phyloP scores from a whole-genome alignment of 495 filamentous ascomycete species.

The Pseudomonodictys pantanalensis region DNA sequence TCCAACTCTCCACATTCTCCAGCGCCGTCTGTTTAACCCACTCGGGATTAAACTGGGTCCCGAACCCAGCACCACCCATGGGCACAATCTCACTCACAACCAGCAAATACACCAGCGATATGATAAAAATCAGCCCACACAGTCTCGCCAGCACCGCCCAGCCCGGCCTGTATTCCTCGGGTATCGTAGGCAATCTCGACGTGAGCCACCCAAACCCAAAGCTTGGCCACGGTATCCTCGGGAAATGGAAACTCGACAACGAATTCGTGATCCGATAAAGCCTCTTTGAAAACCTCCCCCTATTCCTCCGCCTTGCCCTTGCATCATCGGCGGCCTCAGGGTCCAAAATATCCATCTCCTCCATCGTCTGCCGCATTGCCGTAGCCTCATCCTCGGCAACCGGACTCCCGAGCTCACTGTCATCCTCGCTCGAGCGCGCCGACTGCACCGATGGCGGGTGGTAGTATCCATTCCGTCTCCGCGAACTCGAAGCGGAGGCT shows the following conservation, averaged over 20 bases:
- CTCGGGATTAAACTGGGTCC: slow-evolving; percentile 61
- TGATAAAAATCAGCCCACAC: slow-evolving; percentile 68
- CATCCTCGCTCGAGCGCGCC: slow-evolving; percentile 59
- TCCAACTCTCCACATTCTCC: slow-evolving; percentile 59
- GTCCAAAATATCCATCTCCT: slow-evolving; percentile 87
- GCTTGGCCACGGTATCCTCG: slow-evolving; percentile 26
- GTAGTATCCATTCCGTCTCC: slow-evolving; percentile 60
- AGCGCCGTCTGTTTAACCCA: slow-evolving; percentile 68
- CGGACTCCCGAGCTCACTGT: slow-evolving; percentile 34
- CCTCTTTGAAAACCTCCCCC: slow-evolving; percentile 52
- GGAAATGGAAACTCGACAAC: slow-evolving; percentile 33
- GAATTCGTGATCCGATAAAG: slow-evolving; percentile 52
- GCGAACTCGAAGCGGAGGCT: slow-evolving; percentile 3
- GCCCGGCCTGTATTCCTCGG: slow-evolving; percentile 39
- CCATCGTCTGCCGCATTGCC: slow-evolving; percentile 71
- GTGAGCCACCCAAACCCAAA: slow-evolving; percentile 14
- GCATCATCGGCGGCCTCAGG: slow-evolving; percentile 49
- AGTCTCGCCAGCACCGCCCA: slow-evolving; percentile 55
- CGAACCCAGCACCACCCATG: slow-evolving; percentile 36
- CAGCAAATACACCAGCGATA: slow-evolving; percentile 74
- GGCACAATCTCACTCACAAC: slow-evolving; percentile 79
- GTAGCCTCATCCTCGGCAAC: slow-evolving; percentile 45
- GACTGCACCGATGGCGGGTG: slow-evolving; percentile 75
- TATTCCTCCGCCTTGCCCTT: slow-evolving; percentile 38
- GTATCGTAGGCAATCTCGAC: slow-evolving; percentile 26